Evolutionary conservation across 768 basidiomycete species (phyloP).

Genomic region (Artomyces pyxidatus): DNA sequence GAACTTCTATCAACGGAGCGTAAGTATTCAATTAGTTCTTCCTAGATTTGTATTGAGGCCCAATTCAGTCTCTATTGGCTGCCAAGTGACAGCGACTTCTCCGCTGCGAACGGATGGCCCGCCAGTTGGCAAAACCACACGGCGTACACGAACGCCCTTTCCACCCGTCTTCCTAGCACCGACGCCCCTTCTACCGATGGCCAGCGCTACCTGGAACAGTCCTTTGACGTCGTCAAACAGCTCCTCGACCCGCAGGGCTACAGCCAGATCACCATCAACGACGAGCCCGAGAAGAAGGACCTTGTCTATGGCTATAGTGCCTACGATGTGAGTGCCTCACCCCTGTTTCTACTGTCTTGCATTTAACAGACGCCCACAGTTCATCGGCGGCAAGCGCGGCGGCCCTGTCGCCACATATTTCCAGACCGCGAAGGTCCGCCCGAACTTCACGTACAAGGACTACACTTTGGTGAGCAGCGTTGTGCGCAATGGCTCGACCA

Average conservation of each 20-base stretch:
- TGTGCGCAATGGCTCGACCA: conserved; percentile 45
- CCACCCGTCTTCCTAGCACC: conserved; percentile 44
- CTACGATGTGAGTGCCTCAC: conserved; percentile 21
- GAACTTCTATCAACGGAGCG: conserved; percentile 58
- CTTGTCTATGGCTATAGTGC: conserved; percentile 50
- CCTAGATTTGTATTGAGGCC: not conserved
- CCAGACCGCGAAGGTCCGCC: conserved; percentile 43
- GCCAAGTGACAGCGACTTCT: conserved; percentile 45
- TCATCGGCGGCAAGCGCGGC: conserved; percentile 32
- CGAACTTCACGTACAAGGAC: conserved; percentile 43
- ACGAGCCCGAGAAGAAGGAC: conserved; percentile 47
- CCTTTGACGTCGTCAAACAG: conserved; percentile 33
- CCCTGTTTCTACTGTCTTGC: not conserved
- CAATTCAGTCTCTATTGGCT: conserved; percentile 40
- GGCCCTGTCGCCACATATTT: conserved; percentile 57
- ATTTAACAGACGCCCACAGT: conserved; percentile 6
- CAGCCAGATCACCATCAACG: conserved; percentile 45
- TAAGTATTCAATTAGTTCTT: conserved; percentile 26
- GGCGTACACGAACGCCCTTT: conserved; percentile 42
- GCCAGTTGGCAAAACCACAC: conserved; percentile 42
- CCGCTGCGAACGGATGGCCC: conserved; percentile 44
- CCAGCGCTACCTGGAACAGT: conserved; percentile 47
- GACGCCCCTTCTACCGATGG: conserved; percentile 55
- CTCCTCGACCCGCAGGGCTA: conserved; percentile 45
- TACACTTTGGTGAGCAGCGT: conserved; percentile 43